Evolutionary conservation across 305 asterid species (phyloP), one percentile per base, ranked within the genome.

Genomic region (Rubia tinctorum): DNA sequence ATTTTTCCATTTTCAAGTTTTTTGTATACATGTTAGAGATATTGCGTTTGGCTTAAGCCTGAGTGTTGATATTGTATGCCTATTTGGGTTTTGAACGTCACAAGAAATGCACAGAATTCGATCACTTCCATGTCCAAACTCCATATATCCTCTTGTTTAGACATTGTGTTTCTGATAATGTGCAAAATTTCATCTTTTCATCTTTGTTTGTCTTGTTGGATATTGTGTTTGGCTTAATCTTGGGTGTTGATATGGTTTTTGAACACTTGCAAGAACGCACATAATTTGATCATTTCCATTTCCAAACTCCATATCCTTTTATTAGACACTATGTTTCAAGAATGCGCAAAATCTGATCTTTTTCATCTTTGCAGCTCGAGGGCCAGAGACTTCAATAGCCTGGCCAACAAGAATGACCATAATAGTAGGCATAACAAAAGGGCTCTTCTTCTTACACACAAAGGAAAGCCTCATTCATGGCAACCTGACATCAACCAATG

Each of bases 391-490:
- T 2, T 79, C 68, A 58, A 86, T 94, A 13, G 81, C 86, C 9
- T 94, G 99, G 99, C 75, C 89, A 13, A 81, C 91, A 71, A 88
- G 99, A 78, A 86, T 90, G 89, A 71, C 66, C 62, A 86, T 94
- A 67, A 89, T 93, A 0, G 80, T 80, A 0, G 97, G 99, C 20
- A 77, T 88, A 71, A 82, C 97, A 13, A 77, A 88, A 71, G 99
- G 97, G 11, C 84, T 94, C 11, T 74, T 82, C 78, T 84, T 80
- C 72, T 87, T 94, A 17, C 97, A 94, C 84, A 69, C 80, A 0
- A 86, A 90, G 25, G 84, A 84, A 37, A 90, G 81, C 79, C 81
- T 84, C 34, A 74, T 84, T 0, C 99, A 94, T 42, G 99, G 99
- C 37, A 83, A 82, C 68, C 83, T 85, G 30, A 81, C 89, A 69